These are phyloP conservation scores for Nitzschia palea DNA, from an alignment of 108 stramenopile genomes.

Conservation along the genomic window DNA sequence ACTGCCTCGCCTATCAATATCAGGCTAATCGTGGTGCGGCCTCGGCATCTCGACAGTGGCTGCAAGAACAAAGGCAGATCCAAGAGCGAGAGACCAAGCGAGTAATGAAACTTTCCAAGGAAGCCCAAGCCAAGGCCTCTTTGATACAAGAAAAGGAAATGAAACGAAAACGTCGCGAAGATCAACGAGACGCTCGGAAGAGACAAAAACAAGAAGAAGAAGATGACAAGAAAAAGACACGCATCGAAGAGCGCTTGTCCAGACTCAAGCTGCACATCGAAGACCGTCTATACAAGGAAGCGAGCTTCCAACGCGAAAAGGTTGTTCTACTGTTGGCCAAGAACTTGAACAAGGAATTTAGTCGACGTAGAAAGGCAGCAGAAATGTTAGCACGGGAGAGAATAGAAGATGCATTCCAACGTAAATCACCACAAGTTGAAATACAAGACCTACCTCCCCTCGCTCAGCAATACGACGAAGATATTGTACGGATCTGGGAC, in stretches of 20 bases:
- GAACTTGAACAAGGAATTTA: conserved; percentile 65
- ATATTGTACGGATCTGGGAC: conserved; percentile 78
- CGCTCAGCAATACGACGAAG: conserved; percentile 66
- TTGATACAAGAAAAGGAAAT: conserved; percentile 46
- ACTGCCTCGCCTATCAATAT: conserved; percentile 61
- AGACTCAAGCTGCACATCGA: conserved; percentile 73
- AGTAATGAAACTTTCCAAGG: conserved; percentile 39
- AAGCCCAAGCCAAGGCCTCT: conserved; percentile 34
- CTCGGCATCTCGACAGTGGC: conserved; percentile 51
- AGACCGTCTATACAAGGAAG: conserved; percentile 79
- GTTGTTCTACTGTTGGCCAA: conserved; percentile 60
- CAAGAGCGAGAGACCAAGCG: conserved; percentile 43
- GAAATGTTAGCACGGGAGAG: conserved; percentile 48
- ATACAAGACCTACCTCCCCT: conserved; percentile 53
- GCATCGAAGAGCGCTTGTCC: conserved; percentile 69
- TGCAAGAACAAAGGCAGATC: conserved; percentile 56
- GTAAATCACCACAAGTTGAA: not conserved
- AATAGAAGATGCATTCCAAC: conserved; percentile 18
- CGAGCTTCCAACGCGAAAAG: conserved; percentile 66
- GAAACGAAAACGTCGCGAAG: conserved; percentile 61
- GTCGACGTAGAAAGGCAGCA: conserved; percentile 64
- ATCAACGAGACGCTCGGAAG: conserved; percentile 63
- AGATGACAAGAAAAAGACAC: conserved; percentile 68
- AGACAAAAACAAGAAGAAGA: conserved; percentile 70
- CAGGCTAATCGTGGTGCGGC: conserved; percentile 44